Percentiles rank a stretch among this genome's conserved stretches.
These are phyloP conservation scores for Pseudopithomyces maydicus DNA, from an alignment of 2,329 filamentous ascomycete genomes.

Conservation along the genomic window DNA sequence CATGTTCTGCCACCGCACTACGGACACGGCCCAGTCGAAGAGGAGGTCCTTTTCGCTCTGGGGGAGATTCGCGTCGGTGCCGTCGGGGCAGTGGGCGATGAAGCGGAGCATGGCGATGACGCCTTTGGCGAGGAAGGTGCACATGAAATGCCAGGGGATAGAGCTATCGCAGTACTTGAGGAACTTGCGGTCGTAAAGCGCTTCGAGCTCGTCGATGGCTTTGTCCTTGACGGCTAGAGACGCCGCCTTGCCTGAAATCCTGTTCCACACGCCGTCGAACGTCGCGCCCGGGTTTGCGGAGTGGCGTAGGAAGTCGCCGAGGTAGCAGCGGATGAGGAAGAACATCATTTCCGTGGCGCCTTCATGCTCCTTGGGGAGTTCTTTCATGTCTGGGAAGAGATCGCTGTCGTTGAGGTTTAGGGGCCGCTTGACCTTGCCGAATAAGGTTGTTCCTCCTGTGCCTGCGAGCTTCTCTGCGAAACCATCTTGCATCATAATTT, in stretches of 20 bases:
- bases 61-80: slow-evolving; percentile 29
- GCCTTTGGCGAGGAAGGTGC: slow-evolving; percentile 50
- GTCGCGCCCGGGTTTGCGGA: slow-evolving; percentile 15
- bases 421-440: slow-evolving; percentile 55
- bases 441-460: slow-evolving; percentile 46
- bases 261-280: slow-evolving; percentile 33
- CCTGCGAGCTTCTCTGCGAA: slow-evolving; percentile 62
- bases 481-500: slow-evolving; percentile 66
- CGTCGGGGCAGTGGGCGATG: slow-evolving; percentile 52
- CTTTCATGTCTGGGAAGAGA: slow-evolving; percentile 50
- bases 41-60: slow-evolving; percentile 46
- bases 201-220: slow-evolving; percentile 49
- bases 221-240: slow-evolving; percentile 31
- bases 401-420: slow-evolving; percentile 61
- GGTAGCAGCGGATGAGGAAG: slow-evolving; percentile 49
- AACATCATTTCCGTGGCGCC: slow-evolving; percentile 58
- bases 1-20: slow-evolving; percentile 49
- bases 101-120: slow-evolving; percentile 51
- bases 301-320: slow-evolving; percentile 47
- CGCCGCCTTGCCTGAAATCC: slow-evolving; percentile 24
- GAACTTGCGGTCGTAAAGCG: slow-evolving; percentile 46
- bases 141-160: slow-evolving; percentile 53
- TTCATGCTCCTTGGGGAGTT: slow-evolving; percentile 47
- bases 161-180: slow-evolving; percentile 40
- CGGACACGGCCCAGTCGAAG: slow-evolving; percentile 48